Evolutionary conservation across 352 stramenopile genomes (phyloP), one percentile per base, ranked within the genome.

Genomic region (Globisporangium sylvaticum): DNA sequence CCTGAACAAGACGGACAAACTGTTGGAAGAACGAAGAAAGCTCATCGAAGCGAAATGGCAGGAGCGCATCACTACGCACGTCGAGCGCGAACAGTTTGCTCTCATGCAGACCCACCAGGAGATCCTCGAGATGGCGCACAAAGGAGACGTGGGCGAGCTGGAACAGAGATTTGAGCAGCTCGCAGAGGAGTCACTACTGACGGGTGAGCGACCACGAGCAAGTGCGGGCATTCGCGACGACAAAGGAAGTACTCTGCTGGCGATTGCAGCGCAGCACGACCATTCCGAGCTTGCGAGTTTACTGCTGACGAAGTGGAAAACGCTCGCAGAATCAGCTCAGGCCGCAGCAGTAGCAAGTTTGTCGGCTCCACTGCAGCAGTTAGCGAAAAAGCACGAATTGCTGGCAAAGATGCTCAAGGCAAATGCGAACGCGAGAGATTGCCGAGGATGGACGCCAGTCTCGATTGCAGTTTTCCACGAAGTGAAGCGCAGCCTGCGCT

Each of bases 381-480:
- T 67, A 4, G 59, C 58, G 53, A 72, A 64, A n/a, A 71, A 72
- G 42, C 68, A 73, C 29, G 58, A 68, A n/a, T 58, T 83, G 57
- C 73, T 89, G 12, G 69, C 71, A 22, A 83, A 82, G 24, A 69
- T 83, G 0, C 79, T 84, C 63, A 90, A 89, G 62, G 75, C 78
- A 5, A 91, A 90, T 34, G 79, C 91, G 15, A 92, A 91, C 25
- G 78, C 83, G 0, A 76, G 88, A 0, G 89, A 97, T 66, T 79
- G 78, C 53, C 91, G 94, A 24, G 90, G 91, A 1, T 97, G 91
- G 90, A 97, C 87, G 27, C 83, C 88, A 0, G 78, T 90, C 10
- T 72, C 85, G 27, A 92, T 97, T 39, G 89, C 89, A 6, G 85
- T 96, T 2, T 97, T 97, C 66, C 90, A 97, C 66, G 87, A 93